Conservation (phyloP, 768 basidiomycete species). For the Dendrothele bispora region DNA sequence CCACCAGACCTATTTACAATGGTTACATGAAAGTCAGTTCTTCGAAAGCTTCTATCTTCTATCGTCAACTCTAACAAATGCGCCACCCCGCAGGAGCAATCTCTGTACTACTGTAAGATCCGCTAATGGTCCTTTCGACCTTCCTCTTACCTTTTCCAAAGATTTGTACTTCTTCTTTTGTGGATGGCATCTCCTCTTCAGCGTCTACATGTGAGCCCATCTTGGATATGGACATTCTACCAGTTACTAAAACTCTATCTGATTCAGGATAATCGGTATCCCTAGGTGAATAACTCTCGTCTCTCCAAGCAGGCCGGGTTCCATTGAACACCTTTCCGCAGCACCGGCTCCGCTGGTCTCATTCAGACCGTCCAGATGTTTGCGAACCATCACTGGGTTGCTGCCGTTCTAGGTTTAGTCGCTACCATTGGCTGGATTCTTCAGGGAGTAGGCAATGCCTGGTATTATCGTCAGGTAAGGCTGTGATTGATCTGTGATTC, state of each 20-base stretch:
- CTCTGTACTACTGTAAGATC: conserved; percentile 85
- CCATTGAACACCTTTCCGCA: conserved; percentile 31
- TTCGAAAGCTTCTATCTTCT: conserved; percentile 1
- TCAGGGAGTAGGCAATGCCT: conserved; percentile 81
- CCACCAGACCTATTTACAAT: conserved; percentile 86
- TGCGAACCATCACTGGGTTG: conserved; percentile 65
- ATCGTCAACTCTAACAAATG: too few species aligned
- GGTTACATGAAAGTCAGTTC: conserved; percentile 88
- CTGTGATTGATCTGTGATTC: conserved; percentile 9
- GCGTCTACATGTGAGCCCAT: conserved; percentile 78
- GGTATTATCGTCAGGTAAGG: conserved; percentile 75
- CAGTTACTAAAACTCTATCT: conserved; percentile 24
- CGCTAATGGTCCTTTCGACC: conserved; percentile 22
- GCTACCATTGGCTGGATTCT: conserved; percentile 86
- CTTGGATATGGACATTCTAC: conserved; percentile 12
- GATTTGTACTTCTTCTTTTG: conserved; percentile 97
- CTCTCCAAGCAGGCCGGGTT: conserved; percentile 24
- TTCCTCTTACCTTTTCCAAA: conserved; percentile 33
- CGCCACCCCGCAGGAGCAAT: conserved; percentile 68
- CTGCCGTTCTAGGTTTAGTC: conserved; percentile 79
- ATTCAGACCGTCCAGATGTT: conserved; percentile 91
- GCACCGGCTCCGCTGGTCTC: conserved; percentile 92
- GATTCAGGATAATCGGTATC: conserved; percentile 86
- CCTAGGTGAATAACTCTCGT: conserved; percentile 54
- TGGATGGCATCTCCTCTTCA: conserved; percentile 93